Percentiles rank a stretch among this genome's conserved stretches.
phyloP scores from a whole-genome alignment of 352 stramenopile genomes.

The Pythium sp. region DNA sequence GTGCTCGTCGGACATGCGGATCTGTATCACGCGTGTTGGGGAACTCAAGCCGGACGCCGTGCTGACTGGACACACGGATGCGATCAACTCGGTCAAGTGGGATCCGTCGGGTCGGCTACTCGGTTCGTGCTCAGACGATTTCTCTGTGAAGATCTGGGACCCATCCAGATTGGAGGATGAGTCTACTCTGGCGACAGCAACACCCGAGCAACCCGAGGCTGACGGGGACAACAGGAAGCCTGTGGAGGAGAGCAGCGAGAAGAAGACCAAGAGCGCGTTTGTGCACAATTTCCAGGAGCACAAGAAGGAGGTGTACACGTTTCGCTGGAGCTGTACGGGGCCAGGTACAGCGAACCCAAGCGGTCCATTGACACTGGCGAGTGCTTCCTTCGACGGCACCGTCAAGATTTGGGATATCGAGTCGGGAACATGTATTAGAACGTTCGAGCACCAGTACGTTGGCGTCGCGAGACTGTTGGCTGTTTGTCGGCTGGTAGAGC shows the following conservation, averaged over 20 bases:
- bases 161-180: slow-evolving; percentile 31
- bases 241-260: slow-evolving; percentile 15
- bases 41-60: slow-evolving; percentile 71
- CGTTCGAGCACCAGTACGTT: slow-evolving; percentile 91
- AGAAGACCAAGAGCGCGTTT: slow-evolving; percentile 35
- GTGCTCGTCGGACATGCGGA: slow-evolving; percentile 92
- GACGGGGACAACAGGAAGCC: slow-evolving; percentile 28
- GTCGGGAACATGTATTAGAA: slow-evolving; percentile 88
- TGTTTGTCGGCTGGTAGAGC: slow-evolving; percentile 2
- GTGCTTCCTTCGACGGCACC: slow-evolving; percentile 95
- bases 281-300: slow-evolving; percentile 89
- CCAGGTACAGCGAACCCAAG: slow-evolving; percentile 59
- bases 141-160: slow-evolving; percentile 97
- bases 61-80: slow-evolving; percentile 93
- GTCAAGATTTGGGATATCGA: slow-evolving; percentile 94
- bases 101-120: slow-evolving; percentile 92
- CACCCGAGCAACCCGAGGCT: slow-evolving; percentile 26
- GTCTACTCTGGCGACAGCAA: slow-evolving; percentile 3
- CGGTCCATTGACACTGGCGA: slow-evolving; percentile 85
- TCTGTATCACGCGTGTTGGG: slow-evolving; percentile 90
- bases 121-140: slow-evolving; percentile 98
- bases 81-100: slow-evolving; percentile 99
- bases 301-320: slow-evolving; percentile 93
- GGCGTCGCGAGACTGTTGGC: slow-evolving; percentile 17
- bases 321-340: slow-evolving; percentile 89